Conservation (phyloP, 257 asterid species). For the Eustoma russellianum region DNA sequence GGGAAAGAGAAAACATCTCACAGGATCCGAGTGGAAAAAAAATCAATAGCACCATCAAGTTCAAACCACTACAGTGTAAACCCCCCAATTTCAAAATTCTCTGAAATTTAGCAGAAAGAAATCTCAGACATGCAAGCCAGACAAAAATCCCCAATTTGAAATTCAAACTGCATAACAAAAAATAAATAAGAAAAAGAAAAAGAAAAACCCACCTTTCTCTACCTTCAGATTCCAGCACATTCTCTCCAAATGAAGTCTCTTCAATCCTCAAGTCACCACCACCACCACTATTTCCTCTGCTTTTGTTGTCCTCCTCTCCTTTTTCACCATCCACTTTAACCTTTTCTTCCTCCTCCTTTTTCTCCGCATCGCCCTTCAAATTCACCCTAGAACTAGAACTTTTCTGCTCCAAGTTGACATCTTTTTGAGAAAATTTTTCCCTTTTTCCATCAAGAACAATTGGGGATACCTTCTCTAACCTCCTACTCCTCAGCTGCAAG, state of each 20-base stretch:
- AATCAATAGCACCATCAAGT: too few relatives aligned
- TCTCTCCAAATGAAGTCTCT: slow-evolving; percentile 26
- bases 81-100: background rate
- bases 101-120: slow-evolving; percentile 1
- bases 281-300: background rate
- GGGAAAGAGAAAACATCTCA: too few relatives aligned
- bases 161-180: background rate
- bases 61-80: too few relatives aligned
- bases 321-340: background rate
- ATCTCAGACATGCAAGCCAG: slow-evolving; percentile 1
- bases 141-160: background rate
- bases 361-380: background rate
- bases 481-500: slow-evolving; percentile 26
- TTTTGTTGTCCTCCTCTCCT: background rate
- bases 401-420: slow-evolving; percentile 7
- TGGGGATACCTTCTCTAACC: slow-evolving; percentile 17
- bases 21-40: too few relatives aligned
- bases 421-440: slow-evolving; percentile 13
- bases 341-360: slow-evolving; percentile 2
- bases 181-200: background rate
- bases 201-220: slow-evolving; percentile 20
- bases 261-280: slow-evolving; percentile 3
- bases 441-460: slow-evolving; percentile 9
- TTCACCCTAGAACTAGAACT: background rate
- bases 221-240: slow-evolving; percentile 20